A percentile compares a stretch with the other conserved stretches of the same genome.
Evolutionary conservation across 2,329 filamentous ascomycete genomes (phyloP).

Genomic region (Cercospora sesami): DNA sequence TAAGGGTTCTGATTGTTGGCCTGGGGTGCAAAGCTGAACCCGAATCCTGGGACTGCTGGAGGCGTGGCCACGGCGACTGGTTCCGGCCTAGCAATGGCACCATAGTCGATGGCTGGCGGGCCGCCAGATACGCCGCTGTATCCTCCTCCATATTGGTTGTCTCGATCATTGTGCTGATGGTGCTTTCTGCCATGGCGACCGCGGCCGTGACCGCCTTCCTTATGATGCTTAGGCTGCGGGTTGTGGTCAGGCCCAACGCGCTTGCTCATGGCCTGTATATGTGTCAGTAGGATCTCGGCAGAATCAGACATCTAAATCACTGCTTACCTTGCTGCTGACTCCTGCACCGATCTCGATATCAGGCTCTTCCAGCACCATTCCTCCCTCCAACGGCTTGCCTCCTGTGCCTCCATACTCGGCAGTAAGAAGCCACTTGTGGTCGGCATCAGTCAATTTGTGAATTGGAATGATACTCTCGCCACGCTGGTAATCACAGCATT

Average conservation of each 20-base stretch:
- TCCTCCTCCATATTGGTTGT: conserved; percentile 28
- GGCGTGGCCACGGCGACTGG: conserved; percentile 43
- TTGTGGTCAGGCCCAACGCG: conserved; percentile 40
- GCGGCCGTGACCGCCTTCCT: conserved; percentile 25
- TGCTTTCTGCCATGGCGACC: conserved; percentile 33
- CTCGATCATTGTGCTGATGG: conserved; percentile 33
- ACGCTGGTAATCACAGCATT: conserved; percentile 93
- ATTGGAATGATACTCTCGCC: conserved; percentile 94
- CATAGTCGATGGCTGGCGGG: conserved; percentile 32
- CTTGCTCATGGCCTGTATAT: conserved; percentile 39
- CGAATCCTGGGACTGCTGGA: conserved; percentile 44
- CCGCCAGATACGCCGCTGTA: conserved; percentile 26
- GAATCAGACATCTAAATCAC: neutral
- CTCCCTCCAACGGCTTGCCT: conserved; percentile 73
- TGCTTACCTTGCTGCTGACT: conserved; percentile 75
- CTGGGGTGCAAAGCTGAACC: conserved; percentile 35
- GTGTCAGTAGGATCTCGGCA: neutral
- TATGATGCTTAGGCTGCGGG: conserved; percentile 29
- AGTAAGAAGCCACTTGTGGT: conserved; percentile 94
- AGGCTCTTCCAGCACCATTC: conserved; percentile 91
- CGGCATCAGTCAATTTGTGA: conserved; percentile 86
- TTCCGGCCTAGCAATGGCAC: conserved; percentile 36
- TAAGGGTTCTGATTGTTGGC: conserved; percentile 22
- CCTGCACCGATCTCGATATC: conserved; percentile 98
- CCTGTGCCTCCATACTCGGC: conserved; percentile 93